A percentile compares a stretch with the other conserved stretches of the same genome.
phyloP scores from a whole-genome alignment of 495 filamentous ascomycete genomes.

The Durotheca rogersii region DNA sequence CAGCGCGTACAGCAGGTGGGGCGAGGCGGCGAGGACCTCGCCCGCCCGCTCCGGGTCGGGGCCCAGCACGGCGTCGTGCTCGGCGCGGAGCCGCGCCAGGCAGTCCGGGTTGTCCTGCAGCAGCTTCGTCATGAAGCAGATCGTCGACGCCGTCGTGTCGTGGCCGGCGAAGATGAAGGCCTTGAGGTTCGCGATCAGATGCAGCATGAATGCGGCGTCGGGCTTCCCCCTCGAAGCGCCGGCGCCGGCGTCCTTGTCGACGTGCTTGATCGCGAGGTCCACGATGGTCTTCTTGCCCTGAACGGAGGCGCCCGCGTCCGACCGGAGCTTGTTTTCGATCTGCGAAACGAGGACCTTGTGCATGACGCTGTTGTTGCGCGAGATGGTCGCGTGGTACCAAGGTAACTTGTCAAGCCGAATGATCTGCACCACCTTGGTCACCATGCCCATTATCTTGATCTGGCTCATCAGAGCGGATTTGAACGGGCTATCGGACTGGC shows the following conservation, averaged over 20 bases:
- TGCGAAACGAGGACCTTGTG: conserved; percentile 27
- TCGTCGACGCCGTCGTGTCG: conserved; percentile 46
- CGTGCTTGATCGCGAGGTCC: conserved; percentile 30
- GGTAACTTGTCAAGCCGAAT: conserved; percentile 17
- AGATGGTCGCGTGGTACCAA: conserved; percentile 21
- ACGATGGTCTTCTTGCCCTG: conserved; percentile 32
- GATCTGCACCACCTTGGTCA: conserved; percentile 15
- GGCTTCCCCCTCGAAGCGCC: conserved; percentile 23
- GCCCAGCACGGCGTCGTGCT: conserved; percentile 47
- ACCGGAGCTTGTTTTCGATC: conserved; percentile 28
- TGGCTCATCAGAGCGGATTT: conserved; percentile 27
- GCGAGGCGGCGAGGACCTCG: conserved; percentile 22
- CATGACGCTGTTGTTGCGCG: conserved; percentile 31
- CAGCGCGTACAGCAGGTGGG: conserved; percentile 40
- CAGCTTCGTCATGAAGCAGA: conserved; percentile 42
- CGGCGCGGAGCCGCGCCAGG: conserved; percentile 43
- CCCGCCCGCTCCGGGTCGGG: conserved; percentile 21
- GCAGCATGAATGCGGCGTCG: conserved; percentile 26
- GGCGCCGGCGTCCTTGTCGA: conserved; percentile 30
- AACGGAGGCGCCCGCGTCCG: conserved; percentile 5
- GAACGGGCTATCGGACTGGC: conserved; percentile 21
- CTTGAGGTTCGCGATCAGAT: conserved; percentile 34
- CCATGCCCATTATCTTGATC: conserved; percentile 20
- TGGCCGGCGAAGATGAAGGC: conserved; percentile 49
- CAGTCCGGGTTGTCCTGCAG: conserved; percentile 45